Evolutionary conservation across 768 basidiomycete species (phyloP).

Genomic region (Clavaria fumosa): DNA sequence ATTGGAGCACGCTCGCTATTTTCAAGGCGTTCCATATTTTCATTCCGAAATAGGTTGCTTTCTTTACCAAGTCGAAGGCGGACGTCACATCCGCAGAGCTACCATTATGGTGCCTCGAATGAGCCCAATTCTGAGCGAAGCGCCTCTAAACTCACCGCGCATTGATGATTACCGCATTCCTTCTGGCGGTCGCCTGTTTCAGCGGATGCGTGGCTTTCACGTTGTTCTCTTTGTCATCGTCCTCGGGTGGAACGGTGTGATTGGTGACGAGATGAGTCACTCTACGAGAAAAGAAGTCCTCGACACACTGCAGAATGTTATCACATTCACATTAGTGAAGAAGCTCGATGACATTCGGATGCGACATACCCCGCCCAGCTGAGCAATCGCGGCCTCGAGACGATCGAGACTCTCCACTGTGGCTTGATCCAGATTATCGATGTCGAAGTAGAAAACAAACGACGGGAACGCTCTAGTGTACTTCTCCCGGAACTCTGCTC

Average conservation of each 20-base stretch:
- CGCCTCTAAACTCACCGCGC: neutral
- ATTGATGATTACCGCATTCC: conserved; percentile 29
- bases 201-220: conserved; percentile 20
- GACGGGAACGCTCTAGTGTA: conserved; percentile 74
- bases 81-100: conserved; percentile 9
- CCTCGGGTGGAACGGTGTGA: conserved; percentile 23
- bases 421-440: conserved; percentile 30
- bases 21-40: conserved; percentile 79
- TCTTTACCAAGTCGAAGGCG: conserved; percentile 33
- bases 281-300: conserved; percentile 75
- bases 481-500: conserved; percentile 66
- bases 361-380: conserved; percentile 66
- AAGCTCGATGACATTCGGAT: conserved; percentile 1
- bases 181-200: conserved; percentile 52
- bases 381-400: conserved; percentile 40
- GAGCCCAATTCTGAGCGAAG: conserved; percentile 5
- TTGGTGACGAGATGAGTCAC: conserved; percentile 84
- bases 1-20: conserved; percentile 54
- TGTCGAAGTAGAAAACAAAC: conserved; percentile 79
- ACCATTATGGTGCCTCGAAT: conserved; percentile 9
- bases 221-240: conserved; percentile 57
- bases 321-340: conserved; percentile 5
- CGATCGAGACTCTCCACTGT: conserved; percentile 21
- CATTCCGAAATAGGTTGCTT: conserved; percentile 55
- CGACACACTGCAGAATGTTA: conserved; percentile 41